Base-by-base conservation (phyloP, 306 rosid species). In the Prunus armeniaca region DNA sequence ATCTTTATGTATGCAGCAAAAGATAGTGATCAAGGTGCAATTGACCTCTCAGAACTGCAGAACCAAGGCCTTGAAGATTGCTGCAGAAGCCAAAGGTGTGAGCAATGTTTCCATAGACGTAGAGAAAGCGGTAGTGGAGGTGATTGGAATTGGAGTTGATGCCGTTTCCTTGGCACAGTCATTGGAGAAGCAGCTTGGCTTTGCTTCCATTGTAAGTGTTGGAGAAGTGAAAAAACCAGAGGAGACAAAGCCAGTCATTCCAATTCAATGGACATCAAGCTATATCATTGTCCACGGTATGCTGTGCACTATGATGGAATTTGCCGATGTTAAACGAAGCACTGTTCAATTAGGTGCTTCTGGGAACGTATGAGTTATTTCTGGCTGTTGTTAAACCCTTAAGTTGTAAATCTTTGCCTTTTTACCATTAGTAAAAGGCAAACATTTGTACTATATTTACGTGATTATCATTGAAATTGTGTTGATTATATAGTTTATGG, bases 61-160 rank as follows among this genome's bases (percentile, higher is more conserved):
- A 61, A 69, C 67, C n/a, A 79, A 73, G 54, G 84, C 77, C 81
- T 64, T 87, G 77, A 76, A 74, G 72, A 76, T 79, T 47, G 87
- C 88, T 2, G 79, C 80, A 2, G 71, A 0, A 8, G 80, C 57
- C 38, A 4, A 57, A 61, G 66, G 81, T 61, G 88, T 76, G 75
- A 84, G 3, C 72, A 79, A 84, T 8, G 86, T 84, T 65, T 47
- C 76, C 10, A 0, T 87, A 7, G 69, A 71, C 30, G 85, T 73
- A 0, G 52, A 51, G 51, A 51, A 70, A 18, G 84, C 75, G 58
- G 17, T 49, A 55, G 28, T 84, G 81, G 83, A n/a, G 55, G 86
- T 82, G 57, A 19, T 34, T 3, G 82, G 85, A 38, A 75, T 74
- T 0, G 61, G 12, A 2, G 34, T 77, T 0, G 86, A 84, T 30